A percentile compares a stretch with the other conserved stretches of the same genome.
These are phyloP conservation scores for Aurifilum marmelostoma DNA, from an alignment of 2,329 filamentous ascomycete species.

Conservation along the genomic window DNA sequence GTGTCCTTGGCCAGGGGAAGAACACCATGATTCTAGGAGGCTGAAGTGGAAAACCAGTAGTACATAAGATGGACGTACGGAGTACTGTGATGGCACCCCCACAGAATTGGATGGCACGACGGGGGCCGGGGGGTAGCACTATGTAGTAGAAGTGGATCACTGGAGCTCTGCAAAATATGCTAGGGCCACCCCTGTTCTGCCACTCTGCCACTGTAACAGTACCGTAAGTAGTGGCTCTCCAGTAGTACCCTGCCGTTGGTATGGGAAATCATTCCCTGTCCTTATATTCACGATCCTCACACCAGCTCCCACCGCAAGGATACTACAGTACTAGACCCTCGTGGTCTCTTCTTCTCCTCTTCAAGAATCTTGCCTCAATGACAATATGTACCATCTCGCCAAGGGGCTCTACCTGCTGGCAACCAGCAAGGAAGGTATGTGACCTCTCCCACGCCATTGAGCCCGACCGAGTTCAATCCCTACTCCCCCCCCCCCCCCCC, in stretches of 20 bases:
- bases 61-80: too few relatives aligned
- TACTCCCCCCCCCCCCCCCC: too few relatives aligned
- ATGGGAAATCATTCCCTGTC: constrained; percentile 1
- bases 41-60: neutral
- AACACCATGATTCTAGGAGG: neutral
- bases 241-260: neutral
- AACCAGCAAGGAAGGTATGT: constrained; percentile 90
- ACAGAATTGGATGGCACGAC: too few relatives aligned
- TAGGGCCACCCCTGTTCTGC: neutral
- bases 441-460: neutral
- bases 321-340: too few relatives aligned
- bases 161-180: neutral
- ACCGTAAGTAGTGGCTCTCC: too few relatives aligned
- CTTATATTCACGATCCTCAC: neutral
- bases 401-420: constrained; percentile 94
- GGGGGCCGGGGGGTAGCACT: neutral
- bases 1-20: neutral
- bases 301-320: constrained; percentile 5
- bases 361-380: constrained; percentile 14
- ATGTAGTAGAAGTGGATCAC: neutral
- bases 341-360: too few relatives aligned
- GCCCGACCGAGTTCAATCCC: constrained; percentile 14
- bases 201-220: neutral
- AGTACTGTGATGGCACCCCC: too few relatives aligned
- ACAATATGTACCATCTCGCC: constrained; percentile 87